A percentile compares a stretch with the other conserved stretches of the same genome.
Evolutionary conservation across 495 filamentous ascomycete genomes (phyloP).

Genomic region (Darksidea phi): DNA sequence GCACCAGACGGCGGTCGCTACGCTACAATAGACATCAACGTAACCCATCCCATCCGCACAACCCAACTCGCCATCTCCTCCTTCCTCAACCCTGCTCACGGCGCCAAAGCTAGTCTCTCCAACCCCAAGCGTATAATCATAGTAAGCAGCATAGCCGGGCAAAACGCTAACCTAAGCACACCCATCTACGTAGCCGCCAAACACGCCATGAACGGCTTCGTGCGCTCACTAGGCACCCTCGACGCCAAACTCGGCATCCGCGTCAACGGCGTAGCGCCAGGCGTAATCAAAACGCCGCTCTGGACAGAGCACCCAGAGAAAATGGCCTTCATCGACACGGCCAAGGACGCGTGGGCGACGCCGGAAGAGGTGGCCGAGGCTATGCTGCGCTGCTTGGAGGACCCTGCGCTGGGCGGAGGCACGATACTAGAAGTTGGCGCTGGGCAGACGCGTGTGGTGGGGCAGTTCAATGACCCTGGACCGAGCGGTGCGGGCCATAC

Average conservation of each 20-base stretch:
- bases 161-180: slow-evolving; percentile 48
- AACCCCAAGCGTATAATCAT: slow-evolving; percentile 57
- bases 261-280: slow-evolving; percentile 66
- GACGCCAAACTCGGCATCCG: slow-evolving; percentile 56
- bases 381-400: slow-evolving; percentile 61
- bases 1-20: slow-evolving; percentile 44
- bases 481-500: slow-evolving; percentile 52
- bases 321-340: slow-evolving; percentile 53
- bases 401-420: slow-evolving; percentile 43
- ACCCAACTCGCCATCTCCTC: slow-evolving; percentile 64
- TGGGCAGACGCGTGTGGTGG: slow-evolving; percentile 53
- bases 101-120: slow-evolving; percentile 23
- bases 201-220: slow-evolving; percentile 61
- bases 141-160: slow-evolving; percentile 64
- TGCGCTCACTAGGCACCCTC: slow-evolving; percentile 54
- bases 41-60: slow-evolving; percentile 67
- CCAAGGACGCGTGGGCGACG: slow-evolving; percentile 58
- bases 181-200: slow-evolving; percentile 65
- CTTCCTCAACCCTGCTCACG: slow-evolving; percentile 49
- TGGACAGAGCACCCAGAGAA: slow-evolving; percentile 72
- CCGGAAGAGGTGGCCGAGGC: slow-evolving; percentile 64
- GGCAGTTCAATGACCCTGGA: slow-evolving; percentile 58
- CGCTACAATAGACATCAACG: slow-evolving; percentile 61
- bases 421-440: slow-evolving; percentile 62
- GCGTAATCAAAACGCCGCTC: slow-evolving; percentile 63